Evolutionary conservation across 306 rosid species (phyloP).

Genomic region (Quercus alba): DNA sequence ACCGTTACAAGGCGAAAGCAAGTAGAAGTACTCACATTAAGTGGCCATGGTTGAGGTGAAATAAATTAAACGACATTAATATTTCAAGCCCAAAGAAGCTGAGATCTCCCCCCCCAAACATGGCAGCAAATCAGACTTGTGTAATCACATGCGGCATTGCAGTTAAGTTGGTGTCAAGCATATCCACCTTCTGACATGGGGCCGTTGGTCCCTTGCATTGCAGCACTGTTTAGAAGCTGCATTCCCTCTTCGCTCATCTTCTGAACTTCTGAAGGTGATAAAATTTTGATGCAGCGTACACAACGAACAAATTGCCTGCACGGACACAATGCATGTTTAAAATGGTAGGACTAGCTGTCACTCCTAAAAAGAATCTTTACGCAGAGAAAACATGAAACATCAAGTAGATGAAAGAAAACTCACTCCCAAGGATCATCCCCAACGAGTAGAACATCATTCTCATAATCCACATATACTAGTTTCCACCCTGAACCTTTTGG

Average conservation of each 20-base stretch:
- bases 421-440: slow-evolving; percentile 99
- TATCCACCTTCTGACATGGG: slow-evolving; percentile 27
- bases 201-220: slow-evolving; percentile 68
- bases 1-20: slow-evolving; percentile 13
- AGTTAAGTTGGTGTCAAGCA: not conserved
- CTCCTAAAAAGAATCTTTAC: not conserved
- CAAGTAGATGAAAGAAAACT: slow-evolving; percentile 25
- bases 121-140: not conserved
- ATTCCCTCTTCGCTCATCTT: slow-evolving; percentile 98
- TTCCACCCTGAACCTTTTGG: slow-evolving; percentile 91
- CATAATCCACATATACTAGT: slow-evolving; percentile 88
- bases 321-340: not conserved
- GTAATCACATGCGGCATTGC: not conserved
- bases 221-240: slow-evolving; percentile 87
- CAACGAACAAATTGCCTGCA: slow-evolving; percentile 93
- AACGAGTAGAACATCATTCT: slow-evolving; percentile 81
- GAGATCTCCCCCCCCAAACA: not conserved
- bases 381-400: not conserved
- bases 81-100: not conserved
- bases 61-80: not conserved
- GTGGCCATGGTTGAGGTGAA: not conserved
- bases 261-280: slow-evolving; percentile 85
- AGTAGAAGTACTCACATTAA: slow-evolving; percentile 1
- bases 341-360: not conserved
- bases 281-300: slow-evolving; percentile 80